Evolutionary conservation across 2,329 filamentous ascomycete species (phyloP).

Genomic region (Xylaria sp.): DNA sequence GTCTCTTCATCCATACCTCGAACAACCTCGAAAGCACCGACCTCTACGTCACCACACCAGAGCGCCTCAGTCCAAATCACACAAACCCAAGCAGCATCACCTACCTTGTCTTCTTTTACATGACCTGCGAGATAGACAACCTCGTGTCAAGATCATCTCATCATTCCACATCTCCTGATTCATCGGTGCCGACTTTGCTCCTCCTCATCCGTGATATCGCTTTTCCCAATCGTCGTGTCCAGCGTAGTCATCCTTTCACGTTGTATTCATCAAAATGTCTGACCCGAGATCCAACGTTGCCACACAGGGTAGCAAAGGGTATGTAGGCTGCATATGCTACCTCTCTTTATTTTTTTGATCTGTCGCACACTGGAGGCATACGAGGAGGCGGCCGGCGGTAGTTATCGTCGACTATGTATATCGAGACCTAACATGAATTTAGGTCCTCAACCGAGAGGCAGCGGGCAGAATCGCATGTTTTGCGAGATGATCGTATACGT

Average conservation of each 20-base stretch:
- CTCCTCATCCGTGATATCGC: not conserved
- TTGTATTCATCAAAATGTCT: not conserved
- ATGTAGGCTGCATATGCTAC: not conserved
- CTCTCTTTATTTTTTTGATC: not conserved
- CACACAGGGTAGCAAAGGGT: conserved; percentile 11
- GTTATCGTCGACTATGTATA: not conserved
- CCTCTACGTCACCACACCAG: not conserved
- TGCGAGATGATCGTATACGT: not conserved
- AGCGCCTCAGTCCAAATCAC: not conserved
- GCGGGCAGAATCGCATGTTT: not conserved
- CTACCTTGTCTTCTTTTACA: not conserved
- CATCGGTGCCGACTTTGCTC: not conserved
- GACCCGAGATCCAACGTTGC: not conserved
- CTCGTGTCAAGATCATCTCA: not conserved
- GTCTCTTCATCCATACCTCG: not conserved
- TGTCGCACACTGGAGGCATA: not conserved
- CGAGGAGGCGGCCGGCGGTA: not conserved
- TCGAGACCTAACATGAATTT: not conserved
- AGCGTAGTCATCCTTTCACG: not conserved
- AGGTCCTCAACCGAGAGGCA: not conserved
- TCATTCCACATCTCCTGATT: not conserved
- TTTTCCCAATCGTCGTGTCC: not conserved
- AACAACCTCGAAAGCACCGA: not conserved
- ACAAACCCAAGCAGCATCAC: not conserved
- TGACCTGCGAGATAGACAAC: not conserved